Conservation (phyloP, 2,329 filamentous ascomycete genomes). For the Aspergillus cejpii region DNA sequence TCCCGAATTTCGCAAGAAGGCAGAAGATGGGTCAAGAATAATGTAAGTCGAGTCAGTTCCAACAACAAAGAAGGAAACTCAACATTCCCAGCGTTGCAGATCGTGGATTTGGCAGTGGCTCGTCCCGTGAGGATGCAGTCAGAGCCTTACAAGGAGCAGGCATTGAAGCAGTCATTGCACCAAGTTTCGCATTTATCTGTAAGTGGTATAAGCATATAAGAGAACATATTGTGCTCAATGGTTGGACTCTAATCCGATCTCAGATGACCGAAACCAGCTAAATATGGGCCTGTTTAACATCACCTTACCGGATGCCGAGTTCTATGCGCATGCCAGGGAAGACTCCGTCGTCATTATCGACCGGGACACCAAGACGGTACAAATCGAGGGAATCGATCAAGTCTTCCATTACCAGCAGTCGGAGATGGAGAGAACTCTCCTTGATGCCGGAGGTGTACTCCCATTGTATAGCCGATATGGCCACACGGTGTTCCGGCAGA, state of each 20-base stretch:
- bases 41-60: constrained; percentile 14
- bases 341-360: constrained; percentile 35
- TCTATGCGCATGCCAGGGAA: constrained; percentile 34
- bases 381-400: constrained; percentile 1
- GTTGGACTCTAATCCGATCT: no score
- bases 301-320: constrained; percentile 32
- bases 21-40: constrained; percentile 33
- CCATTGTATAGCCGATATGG: constrained; percentile 8
- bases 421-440: constrained; percentile 5
- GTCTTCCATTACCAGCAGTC: constrained; percentile 6
- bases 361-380: neutral
- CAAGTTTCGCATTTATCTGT: constrained; percentile 43
- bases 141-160: constrained; percentile 33
- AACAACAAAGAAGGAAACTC: no score
- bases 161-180: constrained; percentile 40
- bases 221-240: no score
- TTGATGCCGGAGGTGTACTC: constrained; percentile 6
- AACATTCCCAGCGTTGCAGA: constrained; percentile 32
- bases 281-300: constrained; percentile 41
- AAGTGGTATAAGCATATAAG: neutral
- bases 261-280: constrained; percentile 38
- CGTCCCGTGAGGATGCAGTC: constrained; percentile 41
- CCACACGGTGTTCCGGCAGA: neutral
- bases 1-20: constrained; percentile 37
- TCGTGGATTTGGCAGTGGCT: constrained; percentile 42